Percentiles rank a stretch among this genome's conserved stretches.
These are phyloP conservation scores for Colletotrichum orchidophilum DNA, from an alignment of 2,329 filamentous ascomycete species.

Conservation along the genomic window DNA sequence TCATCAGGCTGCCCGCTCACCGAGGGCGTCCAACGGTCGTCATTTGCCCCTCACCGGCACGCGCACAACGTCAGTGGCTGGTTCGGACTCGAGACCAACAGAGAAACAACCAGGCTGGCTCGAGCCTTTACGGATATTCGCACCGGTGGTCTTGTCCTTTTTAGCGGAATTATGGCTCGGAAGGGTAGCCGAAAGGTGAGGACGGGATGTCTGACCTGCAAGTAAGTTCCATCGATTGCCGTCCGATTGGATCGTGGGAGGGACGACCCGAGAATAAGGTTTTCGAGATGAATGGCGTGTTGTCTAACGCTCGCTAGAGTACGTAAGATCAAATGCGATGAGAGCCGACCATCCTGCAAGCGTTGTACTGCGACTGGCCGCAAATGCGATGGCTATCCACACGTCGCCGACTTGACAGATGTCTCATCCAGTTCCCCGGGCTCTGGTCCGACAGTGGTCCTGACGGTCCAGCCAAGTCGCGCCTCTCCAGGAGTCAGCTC, in stretches of 20 bases:
- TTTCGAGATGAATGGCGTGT: background rate
- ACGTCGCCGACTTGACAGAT: slow-evolving; percentile 33
- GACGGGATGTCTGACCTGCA: slow-evolving; percentile 65
- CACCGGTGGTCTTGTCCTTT: background rate
- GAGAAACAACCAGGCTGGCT: background rate
- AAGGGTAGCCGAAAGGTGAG: slow-evolving; percentile 57
- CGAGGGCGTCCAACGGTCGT: background rate
- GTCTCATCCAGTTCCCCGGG: slow-evolving; percentile 27
- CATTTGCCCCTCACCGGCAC: background rate
- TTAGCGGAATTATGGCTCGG: slow-evolving; percentile 38
- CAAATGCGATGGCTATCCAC: slow-evolving; percentile 64
- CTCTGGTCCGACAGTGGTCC: slow-evolving; percentile 10
- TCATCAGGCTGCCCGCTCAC: slow-evolving; percentile 9
- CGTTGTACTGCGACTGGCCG: slow-evolving; percentile 65
- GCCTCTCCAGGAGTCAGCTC: slow-evolving; percentile 29
- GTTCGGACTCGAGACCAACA: background rate
- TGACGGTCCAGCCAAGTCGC: slow-evolving; percentile 25
- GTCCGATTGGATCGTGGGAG: background rate
- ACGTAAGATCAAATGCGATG: slow-evolving; percentile 67
- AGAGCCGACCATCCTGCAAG: slow-evolving; percentile 61
- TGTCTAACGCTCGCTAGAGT: slow-evolving; percentile 47
- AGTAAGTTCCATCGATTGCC: slow-evolving; percentile 46
- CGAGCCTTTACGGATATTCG: background rate
- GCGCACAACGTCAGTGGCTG: background rate
- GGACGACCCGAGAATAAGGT: background rate